Evolutionary conservation across 257 asterid species (phyloP), one percentile per base, ranked within the genome.

Genomic region (Rehmannia glutinosa): DNA sequence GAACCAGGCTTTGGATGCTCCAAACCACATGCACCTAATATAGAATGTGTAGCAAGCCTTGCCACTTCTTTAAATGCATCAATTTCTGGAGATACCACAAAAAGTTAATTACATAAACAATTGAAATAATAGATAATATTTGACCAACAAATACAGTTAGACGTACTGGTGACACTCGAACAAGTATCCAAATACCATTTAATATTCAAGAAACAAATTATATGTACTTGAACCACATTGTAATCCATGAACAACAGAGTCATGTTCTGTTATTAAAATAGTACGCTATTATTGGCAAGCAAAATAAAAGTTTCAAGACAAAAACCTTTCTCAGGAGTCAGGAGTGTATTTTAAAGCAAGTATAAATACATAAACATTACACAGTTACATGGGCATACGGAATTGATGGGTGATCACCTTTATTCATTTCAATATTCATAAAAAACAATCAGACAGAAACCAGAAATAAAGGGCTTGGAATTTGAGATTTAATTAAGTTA

Each of bases 21-120:
- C 80, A 81, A 63, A 53, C 85, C 87, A 62, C 96, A 86, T 2
- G 90, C 90, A 20, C 77, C 92, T 59, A 89, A 57, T 62, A 89
- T 83, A 49, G 85, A 73, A 33, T 89, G 92, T 15, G 96, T 89
- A 43, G 96, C 85, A 2, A 68, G 68, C 77, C 95, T 58, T n/a
- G 96, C 96, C 2, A 86, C 77, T 74, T 81, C 82, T 79, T 86
- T 88, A 32, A 84, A 86, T 45, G 69, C 80, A 69, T 65, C 77
- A 61, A 57, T 82, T 47, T 73, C 94, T 86, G 88, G 70, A 66
- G 21, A 64, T 1, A 68, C n/a, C 16, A 69, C 6, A 54, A 39
- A 35, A 13, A 2, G 56, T 33, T 24, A 56, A 65, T 23, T 24
- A 59, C 39, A 51, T 25, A 13, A 25, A 10, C 38, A 52, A 17